Evolutionary conservation across 768 basidiomycete species (phyloP), one percentile per base, ranked within the genome.

Genomic region (Strobilomyces echinocephalus): DNA sequence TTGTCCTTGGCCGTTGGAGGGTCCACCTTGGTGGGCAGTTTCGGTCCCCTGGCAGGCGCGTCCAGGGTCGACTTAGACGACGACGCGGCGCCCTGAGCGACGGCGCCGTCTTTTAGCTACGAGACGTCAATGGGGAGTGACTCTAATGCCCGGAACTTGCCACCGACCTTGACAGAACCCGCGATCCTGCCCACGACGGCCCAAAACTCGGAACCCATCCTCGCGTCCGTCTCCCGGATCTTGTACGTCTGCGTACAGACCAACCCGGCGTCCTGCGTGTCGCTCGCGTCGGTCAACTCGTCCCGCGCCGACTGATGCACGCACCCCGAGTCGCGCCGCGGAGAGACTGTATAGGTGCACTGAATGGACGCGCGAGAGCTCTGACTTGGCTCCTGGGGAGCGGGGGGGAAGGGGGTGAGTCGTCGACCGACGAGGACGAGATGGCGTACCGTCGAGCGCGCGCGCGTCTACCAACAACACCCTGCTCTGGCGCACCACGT

Each of bases 271-370:
- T 81, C 80, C 80, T 81, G 54, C n/a, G 15, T 12, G 12, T 20
- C 24, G 3, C 30, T 30, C 30, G 24, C 30, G 6, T 20, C 20
- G 5, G 24, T 61, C 28, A 61, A 50, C 36, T 1, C 1, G 30
- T 46, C 10, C 7, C 18, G 40, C 11, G 16, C 55, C 30, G 34
- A 26, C 2, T 36, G 11, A 14, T 12, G 31, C 11, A 56, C 57
- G 36, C 42, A 73, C 84, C 50, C 64, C 83, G 36, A 91, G 65
- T 5, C 75, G 78, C 1, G 82, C 79, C 1, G 88, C 84, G 0
- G 88, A 82, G 30, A 92, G 63, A 62, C 86, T 82, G 66, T 92
- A 91, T 9, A 92, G 69, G 59, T 87, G 81, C 14, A 83, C 72
- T 1, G 79, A 79, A 56, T 75, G 63, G n/a, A 88, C 59, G 24